phyloP scores from a whole-genome alignment of 2,329 filamentous ascomycete species.

The Aspergillus sergii region DNA sequence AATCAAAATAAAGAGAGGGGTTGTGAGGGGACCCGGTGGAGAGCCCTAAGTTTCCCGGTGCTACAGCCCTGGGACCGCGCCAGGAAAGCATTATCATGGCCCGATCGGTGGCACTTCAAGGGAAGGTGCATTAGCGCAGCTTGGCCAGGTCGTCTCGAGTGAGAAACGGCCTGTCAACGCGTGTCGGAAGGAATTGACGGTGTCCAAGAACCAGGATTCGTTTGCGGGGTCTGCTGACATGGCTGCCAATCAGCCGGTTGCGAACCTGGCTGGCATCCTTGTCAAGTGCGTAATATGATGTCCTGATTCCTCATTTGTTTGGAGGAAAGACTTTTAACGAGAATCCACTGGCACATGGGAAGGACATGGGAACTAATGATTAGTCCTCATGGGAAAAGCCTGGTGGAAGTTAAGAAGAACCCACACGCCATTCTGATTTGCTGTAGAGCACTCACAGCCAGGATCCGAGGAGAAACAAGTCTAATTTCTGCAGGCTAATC shows the following conservation, averaged over 20 bases:
- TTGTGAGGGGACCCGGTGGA: conserved; percentile 22
- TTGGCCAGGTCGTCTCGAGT: conserved; percentile 23
- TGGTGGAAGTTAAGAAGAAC: conserved; percentile 15
- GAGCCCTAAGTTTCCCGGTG: conserved; percentile 37
- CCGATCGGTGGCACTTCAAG: conserved; percentile 26
- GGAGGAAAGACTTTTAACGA: conserved; percentile 11
- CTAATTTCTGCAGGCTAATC: conserved; percentile 19
- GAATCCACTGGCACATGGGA: conserved; percentile 18
- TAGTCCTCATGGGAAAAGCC: conserved; percentile 8
- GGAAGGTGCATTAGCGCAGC: conserved; percentile 43
- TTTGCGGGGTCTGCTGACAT: conserved; percentile 20
- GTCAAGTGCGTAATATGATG: conserved; percentile 11
- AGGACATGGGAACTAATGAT: conserved; percentile 12
- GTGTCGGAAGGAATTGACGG: conserved; percentile 11
- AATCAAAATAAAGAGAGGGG: conserved; percentile 5
- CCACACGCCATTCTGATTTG: conserved; percentile 13
- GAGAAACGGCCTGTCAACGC: conserved; percentile 8
- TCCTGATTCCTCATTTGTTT: not conserved
- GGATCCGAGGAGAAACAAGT: conserved; percentile 12
- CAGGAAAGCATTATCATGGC: conserved; percentile 16
- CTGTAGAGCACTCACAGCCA: conserved; percentile 7
- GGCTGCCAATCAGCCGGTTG: conserved; percentile 12
- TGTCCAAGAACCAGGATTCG: conserved; percentile 17
- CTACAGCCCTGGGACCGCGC: conserved; percentile 38
- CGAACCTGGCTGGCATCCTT: conserved; percentile 13